Conservation (phyloP, 2,329 filamentous ascomycete genomes). For the Aspergillus nomiae region DNA sequence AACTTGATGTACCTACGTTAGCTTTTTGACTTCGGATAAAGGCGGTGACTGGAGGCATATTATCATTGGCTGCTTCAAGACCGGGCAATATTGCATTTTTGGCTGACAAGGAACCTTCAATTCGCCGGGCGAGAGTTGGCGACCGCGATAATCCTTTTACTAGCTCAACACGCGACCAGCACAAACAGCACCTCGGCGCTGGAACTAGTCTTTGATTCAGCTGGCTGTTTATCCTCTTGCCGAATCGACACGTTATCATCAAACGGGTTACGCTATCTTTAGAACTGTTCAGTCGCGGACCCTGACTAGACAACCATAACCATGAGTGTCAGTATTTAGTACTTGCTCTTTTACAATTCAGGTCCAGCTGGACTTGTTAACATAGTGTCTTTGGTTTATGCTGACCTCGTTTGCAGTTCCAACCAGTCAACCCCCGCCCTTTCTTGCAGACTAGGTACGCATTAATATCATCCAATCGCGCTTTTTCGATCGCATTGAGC, state of each 20-base stretch:
- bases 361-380: slow-evolving; percentile 33
- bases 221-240: background rate
- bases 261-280: background rate
- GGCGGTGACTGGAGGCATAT: slow-evolving; percentile 25
- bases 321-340: slow-evolving; percentile 36
- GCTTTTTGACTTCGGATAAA: slow-evolving; percentile 6
- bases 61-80: slow-evolving; percentile 29
- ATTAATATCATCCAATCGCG: slow-evolving; percentile 7
- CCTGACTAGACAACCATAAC: slow-evolving; percentile 17
- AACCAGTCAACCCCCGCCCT: slow-evolving; percentile 94
- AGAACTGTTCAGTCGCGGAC: slow-evolving; percentile 7
- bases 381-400: slow-evolving; percentile 7
- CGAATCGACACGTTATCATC: background rate
- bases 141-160: slow-evolving; percentile 10
- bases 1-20: background rate
- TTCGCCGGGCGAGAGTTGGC: slow-evolving; percentile 14
- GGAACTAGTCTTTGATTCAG: background rate
- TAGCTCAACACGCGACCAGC: slow-evolving; percentile 10
- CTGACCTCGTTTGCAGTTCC: slow-evolving; percentile 61
- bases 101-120: slow-evolving; percentile 21
- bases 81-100: slow-evolving; percentile 39
- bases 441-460: slow-evolving; percentile 90
- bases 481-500: background rate
- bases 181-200: background rate
- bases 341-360: background rate